Evolutionary conservation across 148 eudicot genomes (phyloP).

Genomic region (Nepenthes gracilis): DNA sequence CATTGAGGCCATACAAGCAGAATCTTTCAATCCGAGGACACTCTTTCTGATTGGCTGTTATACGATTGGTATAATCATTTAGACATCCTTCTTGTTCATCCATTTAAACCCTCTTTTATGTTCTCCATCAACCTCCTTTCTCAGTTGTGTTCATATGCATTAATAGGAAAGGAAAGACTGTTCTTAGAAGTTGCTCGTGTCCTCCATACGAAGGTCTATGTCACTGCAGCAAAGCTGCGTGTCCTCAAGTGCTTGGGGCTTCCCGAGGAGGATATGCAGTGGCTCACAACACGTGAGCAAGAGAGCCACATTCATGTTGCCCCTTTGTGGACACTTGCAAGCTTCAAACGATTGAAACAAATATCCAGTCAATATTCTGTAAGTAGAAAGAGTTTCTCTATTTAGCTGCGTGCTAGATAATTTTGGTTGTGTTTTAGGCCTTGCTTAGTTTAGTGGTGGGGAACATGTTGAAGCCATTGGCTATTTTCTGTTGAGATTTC

Average conservation of each 20-base stretch:
- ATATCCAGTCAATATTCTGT: constrained; percentile 68
- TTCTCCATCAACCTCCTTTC: background rate
- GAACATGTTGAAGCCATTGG: no score
- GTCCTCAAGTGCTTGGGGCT: constrained; percentile 73
- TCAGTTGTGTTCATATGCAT: background rate
- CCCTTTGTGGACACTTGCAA: constrained; percentile 93
- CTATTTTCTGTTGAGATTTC: background rate
- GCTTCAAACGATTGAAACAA: constrained; percentile 82
- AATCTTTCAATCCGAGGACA: constrained; percentile 81
- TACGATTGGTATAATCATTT: constrained; percentile 52
- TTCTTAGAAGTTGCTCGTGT: constrained; percentile 85
- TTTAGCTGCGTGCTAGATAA: background rate
- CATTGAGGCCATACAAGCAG: constrained; percentile 94
- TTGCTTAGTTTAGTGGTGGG: no score
- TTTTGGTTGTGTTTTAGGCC: no score
- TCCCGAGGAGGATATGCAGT: constrained; percentile 68
- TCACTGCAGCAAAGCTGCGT: constrained; percentile 71
- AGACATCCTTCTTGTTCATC: constrained; percentile 9
- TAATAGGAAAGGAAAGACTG: constrained; percentile 79
- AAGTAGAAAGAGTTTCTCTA: constrained; percentile 7
- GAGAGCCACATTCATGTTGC: constrained; percentile 96
- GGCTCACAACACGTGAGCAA: constrained; percentile 62
- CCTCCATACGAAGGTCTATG: constrained; percentile 58
- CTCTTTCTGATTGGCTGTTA: constrained; percentile 93
- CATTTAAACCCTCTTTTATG: background rate